Evolutionary conservation across 2,329 filamentous ascomycete species (phyloP).

Genomic region (Fonsecaea nubica): DNA sequence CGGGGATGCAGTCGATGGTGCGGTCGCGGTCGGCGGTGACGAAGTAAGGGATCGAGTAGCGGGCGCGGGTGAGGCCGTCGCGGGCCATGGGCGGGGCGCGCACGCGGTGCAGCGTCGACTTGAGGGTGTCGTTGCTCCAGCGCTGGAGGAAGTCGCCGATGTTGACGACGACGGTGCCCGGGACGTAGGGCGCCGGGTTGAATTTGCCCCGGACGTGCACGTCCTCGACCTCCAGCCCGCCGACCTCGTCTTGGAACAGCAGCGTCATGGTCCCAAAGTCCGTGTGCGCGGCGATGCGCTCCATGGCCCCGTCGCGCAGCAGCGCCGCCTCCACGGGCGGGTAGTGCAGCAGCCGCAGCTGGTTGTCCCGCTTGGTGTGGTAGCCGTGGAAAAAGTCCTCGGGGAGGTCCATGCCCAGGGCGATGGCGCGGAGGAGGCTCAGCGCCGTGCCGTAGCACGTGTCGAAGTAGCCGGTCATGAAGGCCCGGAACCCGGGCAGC

Average conservation of each 20-base stretch:
- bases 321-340: conserved; percentile 48
- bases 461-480: conserved; percentile 50
- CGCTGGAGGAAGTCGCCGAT: conserved; percentile 62
- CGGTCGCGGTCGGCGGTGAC: conserved; percentile 41
- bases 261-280: conserved; percentile 58
- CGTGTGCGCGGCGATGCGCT: conserved; percentile 44
- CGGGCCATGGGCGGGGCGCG: conserved; percentile 26
- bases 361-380: conserved; percentile 65
- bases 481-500: conserved; percentile 53
- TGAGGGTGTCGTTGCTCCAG: conserved; percentile 59
- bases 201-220: conserved; percentile 77
- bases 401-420: conserved; percentile 49
- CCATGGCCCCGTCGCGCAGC: conserved; percentile 43
- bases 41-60: conserved; percentile 46
- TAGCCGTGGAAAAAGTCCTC: conserved; percentile 56
- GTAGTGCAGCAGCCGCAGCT: conserved; percentile 59
- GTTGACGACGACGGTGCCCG: conserved; percentile 61
- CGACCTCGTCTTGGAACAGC: conserved; percentile 56
- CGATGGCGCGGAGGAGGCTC: conserved; percentile 53
- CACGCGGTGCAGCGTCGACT: conserved; percentile 60
- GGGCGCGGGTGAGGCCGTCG: conserved; percentile 40
- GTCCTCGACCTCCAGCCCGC: conserved; percentile 58
- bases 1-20: conserved; percentile 55
- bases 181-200: conserved; percentile 81
- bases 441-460: conserved; percentile 50